Evolutionary conservation across 176 grass and related monocot species (phyloP).

Genomic region (Carex myosuroides): DNA sequence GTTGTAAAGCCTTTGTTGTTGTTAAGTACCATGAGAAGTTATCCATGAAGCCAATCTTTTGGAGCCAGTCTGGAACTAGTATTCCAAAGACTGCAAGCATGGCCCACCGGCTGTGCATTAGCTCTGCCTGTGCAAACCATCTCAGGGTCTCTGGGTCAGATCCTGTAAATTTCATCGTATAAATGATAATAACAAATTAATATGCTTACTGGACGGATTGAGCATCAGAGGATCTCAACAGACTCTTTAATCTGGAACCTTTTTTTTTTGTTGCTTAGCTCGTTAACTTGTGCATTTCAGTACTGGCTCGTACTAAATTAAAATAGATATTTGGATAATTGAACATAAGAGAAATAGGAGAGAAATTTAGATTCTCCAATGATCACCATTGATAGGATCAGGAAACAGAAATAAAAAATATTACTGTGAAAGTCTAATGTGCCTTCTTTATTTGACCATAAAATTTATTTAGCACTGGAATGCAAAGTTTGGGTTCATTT

Average conservation of each 20-base stretch:
- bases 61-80: slow-evolving; percentile 52
- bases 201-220: background rate
- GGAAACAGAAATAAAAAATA: background rate
- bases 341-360: background rate
- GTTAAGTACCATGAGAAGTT: slow-evolving; percentile 48
- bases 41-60: slow-evolving; percentile 56
- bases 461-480: background rate
- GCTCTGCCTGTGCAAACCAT: slow-evolving; percentile 80
- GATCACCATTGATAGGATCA: background rate
- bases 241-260: background rate
- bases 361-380: background rate
- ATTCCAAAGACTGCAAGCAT: slow-evolving; percentile 74
- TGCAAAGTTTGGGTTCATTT: background rate
- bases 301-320: background rate
- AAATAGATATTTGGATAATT: background rate
- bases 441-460: background rate
- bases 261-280: background rate
- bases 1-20: background rate
- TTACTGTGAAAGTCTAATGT: background rate
- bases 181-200: background rate
- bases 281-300: background rate
- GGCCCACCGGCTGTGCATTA: slow-evolving; percentile 87
- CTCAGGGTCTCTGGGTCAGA: slow-evolving; percentile 64
- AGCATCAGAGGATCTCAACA: background rate
- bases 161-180: slow-evolving; percentile 26